Conservation (phyloP, 2,329 filamentous ascomycete species). For the Phialemoniopsis sp. region DNA sequence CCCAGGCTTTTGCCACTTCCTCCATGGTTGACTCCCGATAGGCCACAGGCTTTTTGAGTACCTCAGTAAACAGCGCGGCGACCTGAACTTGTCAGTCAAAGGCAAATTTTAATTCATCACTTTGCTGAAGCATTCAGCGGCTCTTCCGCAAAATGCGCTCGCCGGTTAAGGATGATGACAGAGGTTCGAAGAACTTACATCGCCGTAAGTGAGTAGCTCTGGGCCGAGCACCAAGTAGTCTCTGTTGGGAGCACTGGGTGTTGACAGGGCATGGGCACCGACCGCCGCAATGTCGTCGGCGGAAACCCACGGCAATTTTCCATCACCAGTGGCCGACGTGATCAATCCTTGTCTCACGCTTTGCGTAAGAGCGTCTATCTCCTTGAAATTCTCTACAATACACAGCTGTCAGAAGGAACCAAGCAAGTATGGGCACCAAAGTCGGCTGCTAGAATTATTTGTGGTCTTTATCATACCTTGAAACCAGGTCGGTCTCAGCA, state of each 20-base stretch:
- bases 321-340: conserved; percentile 35
- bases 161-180: neutral
- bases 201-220: conserved; percentile 27
- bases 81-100: conserved; percentile 20
- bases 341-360: too few relatives aligned
- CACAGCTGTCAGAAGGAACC: too few relatives aligned
- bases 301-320: conserved; percentile 40
- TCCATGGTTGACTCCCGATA: conserved; percentile 24
- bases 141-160: too few relatives aligned
- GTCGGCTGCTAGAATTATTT: too few relatives aligned
- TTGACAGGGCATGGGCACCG: conserved; percentile 32
- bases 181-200: conserved; percentile 18
- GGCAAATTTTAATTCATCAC: too few relatives aligned
- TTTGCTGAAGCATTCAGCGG: too few relatives aligned
- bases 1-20: conserved; percentile 17
- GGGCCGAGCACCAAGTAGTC: conserved; percentile 32
- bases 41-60: conserved; percentile 23
- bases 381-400: too few relatives aligned
- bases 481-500: conserved; percentile 44
- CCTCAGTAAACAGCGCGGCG: conserved; percentile 23
- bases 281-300: conserved; percentile 41
- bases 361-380: too few relatives aligned
- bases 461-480: too few relatives aligned
- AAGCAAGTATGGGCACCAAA: too few relatives aligned
- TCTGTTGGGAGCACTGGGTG: conserved; percentile 30